Conservation (phyloP, 1,139 yeast species). For the Pichia sp. region DNA sequence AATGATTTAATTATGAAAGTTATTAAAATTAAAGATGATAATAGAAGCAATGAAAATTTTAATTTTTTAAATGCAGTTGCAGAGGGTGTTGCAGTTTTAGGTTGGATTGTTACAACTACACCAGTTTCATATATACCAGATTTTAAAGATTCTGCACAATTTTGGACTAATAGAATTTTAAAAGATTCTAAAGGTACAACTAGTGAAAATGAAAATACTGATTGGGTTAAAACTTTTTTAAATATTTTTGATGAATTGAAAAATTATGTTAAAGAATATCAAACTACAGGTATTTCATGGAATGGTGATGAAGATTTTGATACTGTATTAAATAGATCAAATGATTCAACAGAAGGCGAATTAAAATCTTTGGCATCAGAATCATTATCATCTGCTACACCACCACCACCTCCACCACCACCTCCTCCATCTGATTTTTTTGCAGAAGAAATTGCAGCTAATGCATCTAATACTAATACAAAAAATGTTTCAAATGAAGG, state of each 20-base stretch:
- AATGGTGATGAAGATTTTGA: slow-evolving; percentile 49
- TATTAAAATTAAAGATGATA: slow-evolving; percentile 62
- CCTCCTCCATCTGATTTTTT: slow-evolving; percentile 73
- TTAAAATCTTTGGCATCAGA: too few species aligned
- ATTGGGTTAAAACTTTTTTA: slow-evolving; percentile 72
- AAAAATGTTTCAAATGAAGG: slow-evolving; percentile 18
- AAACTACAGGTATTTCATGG: slow-evolving; percentile 82
- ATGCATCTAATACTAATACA: slow-evolving; percentile 5
- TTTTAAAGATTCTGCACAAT: slow-evolving; percentile 85
- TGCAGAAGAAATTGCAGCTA: slow-evolving; percentile 19
- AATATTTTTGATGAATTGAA: slow-evolving; percentile 63
- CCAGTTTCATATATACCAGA: slow-evolving; percentile 69
- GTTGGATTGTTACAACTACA: slow-evolving; percentile 79
- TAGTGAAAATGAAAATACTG: slow-evolving; percentile 48
- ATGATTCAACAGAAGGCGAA: too few species aligned
- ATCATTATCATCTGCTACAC: slow-evolving; percentile 34
- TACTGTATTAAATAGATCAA: slow-evolving; percentile 33
- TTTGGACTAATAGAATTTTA: slow-evolving; percentile 86
- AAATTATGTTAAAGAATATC: slow-evolving; percentile 67
- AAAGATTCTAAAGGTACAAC: slow-evolving; percentile 64
- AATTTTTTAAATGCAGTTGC: slow-evolving; percentile 77
- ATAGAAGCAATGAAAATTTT: slow-evolving; percentile 58
- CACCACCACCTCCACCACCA: slow-evolving; percentile 54
- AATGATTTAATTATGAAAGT: slow-evolving; percentile 55
- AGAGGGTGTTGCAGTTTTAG: slow-evolving; percentile 85